Evolutionary conservation across 371 early-diverging fungal species (phyloP), one percentile per base, ranked within the genome.

Genomic region (Mucor saturninus): DNA sequence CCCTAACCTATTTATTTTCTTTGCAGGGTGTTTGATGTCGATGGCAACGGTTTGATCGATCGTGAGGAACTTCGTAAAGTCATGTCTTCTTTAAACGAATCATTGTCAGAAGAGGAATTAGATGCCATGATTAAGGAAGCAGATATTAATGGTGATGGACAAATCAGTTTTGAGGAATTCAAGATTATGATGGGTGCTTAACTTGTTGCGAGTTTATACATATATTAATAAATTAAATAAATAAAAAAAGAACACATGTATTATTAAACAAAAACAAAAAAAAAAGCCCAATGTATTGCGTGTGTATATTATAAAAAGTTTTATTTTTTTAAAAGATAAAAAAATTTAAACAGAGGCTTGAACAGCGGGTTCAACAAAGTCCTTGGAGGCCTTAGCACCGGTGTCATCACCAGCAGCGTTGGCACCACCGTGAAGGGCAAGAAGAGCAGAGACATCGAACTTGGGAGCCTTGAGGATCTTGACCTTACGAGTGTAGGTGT

Each of bases 391-490:
- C 74, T 86, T 90, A 57, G 86, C 73, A 59, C 88, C 90, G 46
- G 94, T 88, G 84, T 94, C 95, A 45, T 70, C 68, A 56, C 59
- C 72, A 80, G 83, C 84, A 68, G 83, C 84, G 69, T 87, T 77
- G 21, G 69, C 69, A 73, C 87, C 87, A 79, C 91, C 92, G 92
- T 98, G 98, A 70, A 95, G 92, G 83, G 97, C 98, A 75, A 97
- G 80, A 65, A 98, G 92, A 86, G 96, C 96, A 75, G 93, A 95
- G 70, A 93, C 83, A 87, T 98, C 96, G 74, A 89, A 88, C 86
- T 95, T 95, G 84, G 98, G 98, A 57, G 91, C 87, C 94, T 99
- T 99, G 79, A 99, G 87, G 77, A 99, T 96, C 95, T 99, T 99
- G 82, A 97, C 98, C 93, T 99, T 99, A 84, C 94, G 95, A 77